Evolutionary conservation across 2,329 filamentous ascomycete genomes (phyloP).

Genomic region (Hypoxylon sp.): DNA sequence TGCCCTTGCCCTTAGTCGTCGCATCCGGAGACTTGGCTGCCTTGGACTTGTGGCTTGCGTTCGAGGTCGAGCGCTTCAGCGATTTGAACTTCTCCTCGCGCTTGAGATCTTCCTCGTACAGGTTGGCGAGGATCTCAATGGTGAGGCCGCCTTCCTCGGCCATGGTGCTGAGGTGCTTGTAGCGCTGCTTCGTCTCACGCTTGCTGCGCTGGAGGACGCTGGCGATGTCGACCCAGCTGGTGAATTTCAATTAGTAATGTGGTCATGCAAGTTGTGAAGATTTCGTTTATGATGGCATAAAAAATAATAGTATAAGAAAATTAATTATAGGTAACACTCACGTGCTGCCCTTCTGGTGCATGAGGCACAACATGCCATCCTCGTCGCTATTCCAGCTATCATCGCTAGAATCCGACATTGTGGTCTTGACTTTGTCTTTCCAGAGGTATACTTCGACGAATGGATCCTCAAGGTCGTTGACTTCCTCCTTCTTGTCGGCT

Average conservation of each 20-base stretch:
- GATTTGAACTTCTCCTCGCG: no score
- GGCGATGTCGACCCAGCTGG: conserved; percentile 42
- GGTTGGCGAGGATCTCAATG: neutral
- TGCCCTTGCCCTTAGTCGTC: neutral
- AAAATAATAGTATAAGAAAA: neutral
- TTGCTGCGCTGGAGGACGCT: conserved; percentile 28
- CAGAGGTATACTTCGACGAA: neutral
- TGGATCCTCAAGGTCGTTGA: neutral
- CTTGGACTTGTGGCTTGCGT: no score
- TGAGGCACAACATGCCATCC: conserved; percentile 42
- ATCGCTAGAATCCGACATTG: conserved; percentile 29
- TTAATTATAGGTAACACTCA: conserved; percentile 29
- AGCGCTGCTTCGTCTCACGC: conserved; percentile 33
- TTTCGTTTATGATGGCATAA: neutral
- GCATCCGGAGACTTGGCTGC: no score
- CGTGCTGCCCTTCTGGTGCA: conserved; percentile 35
- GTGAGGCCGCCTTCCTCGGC: neutral
- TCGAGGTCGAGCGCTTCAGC: conserved; percentile 4
- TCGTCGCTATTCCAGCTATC: conserved; percentile 42
- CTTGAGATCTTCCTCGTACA: neutral
- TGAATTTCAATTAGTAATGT: conserved; percentile 11
- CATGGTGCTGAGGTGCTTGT: conserved; percentile 7
- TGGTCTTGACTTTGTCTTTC: neutral
- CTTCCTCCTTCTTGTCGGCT: neutral
- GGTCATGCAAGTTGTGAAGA: neutral